Base-by-base conservation (phyloP, 202 grass and related monocot species). In the Setaria italica region DNA sequence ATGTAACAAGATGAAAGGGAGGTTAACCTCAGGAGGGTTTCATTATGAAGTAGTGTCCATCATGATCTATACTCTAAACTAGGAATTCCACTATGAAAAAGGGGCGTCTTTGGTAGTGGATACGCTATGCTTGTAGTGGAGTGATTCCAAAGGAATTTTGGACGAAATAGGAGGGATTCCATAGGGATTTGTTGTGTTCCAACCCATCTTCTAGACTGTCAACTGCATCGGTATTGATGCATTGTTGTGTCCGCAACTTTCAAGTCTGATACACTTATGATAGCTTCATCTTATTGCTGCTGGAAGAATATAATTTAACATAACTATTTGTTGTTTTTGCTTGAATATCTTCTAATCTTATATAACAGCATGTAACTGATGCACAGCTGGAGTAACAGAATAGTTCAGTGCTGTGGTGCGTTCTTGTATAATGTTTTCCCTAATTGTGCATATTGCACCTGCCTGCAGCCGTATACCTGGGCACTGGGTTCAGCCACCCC, bases 401-500 rank as follows among this genome's bases (percentile, higher is more conserved):
- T 42, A 7, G 20, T 37, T 62, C 14, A 29, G 56, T 46, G 51
- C 0, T 80, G 30, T 76, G 51, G 15, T 41, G 29, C 79, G 15
- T n/a, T 64, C 4, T 45, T 62, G 32, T 21, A 81, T 64, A 16
- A 13, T 14, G 29, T 5, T 49, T 34, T 57, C 55, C 25, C 49
- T 86, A 60, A 89, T 35, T 73, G 62, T 48, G 63, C 66, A 49
- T 51, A 0, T 54, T 85, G 25, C 77, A 81, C 84, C 11, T 95
- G 62, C 42, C 45, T 92, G 87, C 88, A 94, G 93, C 62, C 91
- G 81, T 12, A 90, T 95, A 85, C 91, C 93, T 78, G 93, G 93
- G 14, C 88, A 96, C 64, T 99, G 91, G 96, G 82, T 99, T 68
- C 93, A 91, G 66, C 90, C 93, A 79, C 88, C 93, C 69, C 83